A percentile compares a stretch with the other conserved stretches of the same genome.
Conservation (phyloP, 768 basidiomycete species). For the Guyanaporus albipodus region DNA sequence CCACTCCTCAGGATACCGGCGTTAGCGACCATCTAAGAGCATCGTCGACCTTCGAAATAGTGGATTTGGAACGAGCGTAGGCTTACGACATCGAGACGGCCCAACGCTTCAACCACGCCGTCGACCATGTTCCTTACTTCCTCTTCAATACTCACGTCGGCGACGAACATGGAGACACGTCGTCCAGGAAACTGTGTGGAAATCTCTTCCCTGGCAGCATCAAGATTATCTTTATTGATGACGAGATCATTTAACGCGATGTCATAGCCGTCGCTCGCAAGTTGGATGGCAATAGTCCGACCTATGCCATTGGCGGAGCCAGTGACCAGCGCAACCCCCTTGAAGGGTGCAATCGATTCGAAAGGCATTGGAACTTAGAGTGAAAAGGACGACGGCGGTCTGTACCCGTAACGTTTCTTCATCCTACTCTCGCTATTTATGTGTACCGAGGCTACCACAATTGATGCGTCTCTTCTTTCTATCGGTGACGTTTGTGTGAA, state of each 20-base stretch:
- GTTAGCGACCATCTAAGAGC: constrained; percentile 16
- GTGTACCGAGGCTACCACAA: background rate
- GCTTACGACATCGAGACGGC: constrained; percentile 35
- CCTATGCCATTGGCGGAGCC: constrained; percentile 34
- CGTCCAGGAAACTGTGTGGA: constrained; percentile 1
- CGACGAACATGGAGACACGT: constrained; percentile 11
- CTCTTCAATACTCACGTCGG: constrained; percentile 28
- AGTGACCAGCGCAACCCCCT: constrained; percentile 31
- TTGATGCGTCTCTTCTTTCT: no score
- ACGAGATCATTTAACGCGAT: constrained; percentile 35
- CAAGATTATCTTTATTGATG: constrained; percentile 15
- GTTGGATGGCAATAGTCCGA: constrained; percentile 31
- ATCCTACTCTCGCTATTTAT: background rate
- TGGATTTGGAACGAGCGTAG: background rate
- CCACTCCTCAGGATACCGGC: constrained; percentile 16
- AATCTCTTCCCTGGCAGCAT: constrained; percentile 15
- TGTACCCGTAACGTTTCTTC: background rate
- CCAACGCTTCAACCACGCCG: constrained; percentile 21
- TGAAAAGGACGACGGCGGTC: background rate
- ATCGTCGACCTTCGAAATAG: constrained; percentile 4
- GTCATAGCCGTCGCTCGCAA: constrained; percentile 36
- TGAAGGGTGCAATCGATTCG: constrained; percentile 7
- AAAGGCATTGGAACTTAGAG: constrained; percentile 2
- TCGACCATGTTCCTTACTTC: constrained; percentile 32
- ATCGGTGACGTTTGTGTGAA: no score